phyloP scores from a whole-genome alignment of 352 stramenopile species.

The Phytophthora niederhauseri region DNA sequence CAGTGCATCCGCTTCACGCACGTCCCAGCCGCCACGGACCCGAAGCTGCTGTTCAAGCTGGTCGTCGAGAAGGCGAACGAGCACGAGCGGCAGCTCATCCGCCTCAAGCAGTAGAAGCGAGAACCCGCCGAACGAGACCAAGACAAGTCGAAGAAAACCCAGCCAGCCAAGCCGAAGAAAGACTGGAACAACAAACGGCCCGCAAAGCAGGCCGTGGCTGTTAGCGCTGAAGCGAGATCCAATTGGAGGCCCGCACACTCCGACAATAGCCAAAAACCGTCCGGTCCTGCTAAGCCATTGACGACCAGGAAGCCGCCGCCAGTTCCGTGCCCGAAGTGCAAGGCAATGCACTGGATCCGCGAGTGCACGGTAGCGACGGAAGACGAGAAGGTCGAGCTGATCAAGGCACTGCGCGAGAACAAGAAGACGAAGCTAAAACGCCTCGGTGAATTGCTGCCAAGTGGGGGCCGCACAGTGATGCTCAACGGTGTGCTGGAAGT shows the following conservation, averaged over 20 bases:
- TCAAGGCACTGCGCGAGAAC: background rate
- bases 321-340: background rate
- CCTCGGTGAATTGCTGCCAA: background rate
- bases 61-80: constrained; percentile 10
- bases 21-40: background rate
- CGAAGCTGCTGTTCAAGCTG: constrained; percentile 1
- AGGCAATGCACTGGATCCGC: background rate
- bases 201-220: background rate
- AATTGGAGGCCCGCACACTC: too few species aligned
- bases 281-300: too few species aligned
- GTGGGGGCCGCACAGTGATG: background rate
- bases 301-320: background rate
- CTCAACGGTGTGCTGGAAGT: constrained; percentile 1
- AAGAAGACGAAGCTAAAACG: background rate
- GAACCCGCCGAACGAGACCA: background rate
- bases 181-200: background rate
- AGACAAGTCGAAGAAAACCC: background rate
- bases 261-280: too few species aligned
- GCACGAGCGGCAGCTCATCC: background rate
- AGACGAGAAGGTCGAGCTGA: background rate
- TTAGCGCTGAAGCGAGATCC: too few species aligned
- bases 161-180: background rate
- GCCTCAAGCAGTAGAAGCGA: background rate
- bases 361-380: background rate
- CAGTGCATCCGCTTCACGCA: constrained; percentile 6